These are phyloP conservation scores for Colletotrichum tabaci DNA, from an alignment of 2,329 filamentous ascomycete species.

Conservation along the genomic window DNA sequence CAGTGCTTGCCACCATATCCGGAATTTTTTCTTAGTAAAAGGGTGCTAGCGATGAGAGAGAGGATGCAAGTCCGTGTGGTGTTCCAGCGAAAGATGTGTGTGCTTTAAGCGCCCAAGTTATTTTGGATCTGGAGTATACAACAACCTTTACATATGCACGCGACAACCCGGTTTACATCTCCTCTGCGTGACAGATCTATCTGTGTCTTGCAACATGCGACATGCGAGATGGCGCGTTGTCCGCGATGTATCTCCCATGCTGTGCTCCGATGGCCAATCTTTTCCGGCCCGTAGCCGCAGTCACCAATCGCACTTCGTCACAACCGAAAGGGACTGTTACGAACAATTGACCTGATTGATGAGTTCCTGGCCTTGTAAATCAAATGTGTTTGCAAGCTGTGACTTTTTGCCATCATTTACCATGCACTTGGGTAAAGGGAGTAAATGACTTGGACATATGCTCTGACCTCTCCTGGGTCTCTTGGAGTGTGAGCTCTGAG, in stretches of 20 bases:
- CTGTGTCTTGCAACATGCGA: slow-evolving; percentile 9
- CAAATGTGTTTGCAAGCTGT: not conserved
- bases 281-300: not conserved
- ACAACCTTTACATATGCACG: not conserved
- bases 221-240: slow-evolving; percentile 15
- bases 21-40: not conserved
- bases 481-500: not conserved
- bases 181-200: slow-evolving; percentile 1
- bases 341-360: not conserved
- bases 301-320: slow-evolving; percentile 7
- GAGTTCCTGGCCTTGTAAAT: not conserved
- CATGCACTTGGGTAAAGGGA: not conserved
- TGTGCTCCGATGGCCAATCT: not conserved
- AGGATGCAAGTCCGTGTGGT: not conserved
- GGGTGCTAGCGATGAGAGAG: not conserved
- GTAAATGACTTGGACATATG: not conserved
- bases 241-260: not conserved
- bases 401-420: not conserved
- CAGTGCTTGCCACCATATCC: not conserved
- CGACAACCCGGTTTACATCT: not conserved
- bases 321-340: slow-evolving; percentile 13
- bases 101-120: not conserved
- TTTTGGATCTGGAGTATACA: not conserved
- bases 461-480: not conserved
- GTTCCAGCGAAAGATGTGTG: not conserved